Base-by-base conservation (phyloP, 2,329 filamentous ascomycete species). In the Ceratocystis smalleyi region DNA sequence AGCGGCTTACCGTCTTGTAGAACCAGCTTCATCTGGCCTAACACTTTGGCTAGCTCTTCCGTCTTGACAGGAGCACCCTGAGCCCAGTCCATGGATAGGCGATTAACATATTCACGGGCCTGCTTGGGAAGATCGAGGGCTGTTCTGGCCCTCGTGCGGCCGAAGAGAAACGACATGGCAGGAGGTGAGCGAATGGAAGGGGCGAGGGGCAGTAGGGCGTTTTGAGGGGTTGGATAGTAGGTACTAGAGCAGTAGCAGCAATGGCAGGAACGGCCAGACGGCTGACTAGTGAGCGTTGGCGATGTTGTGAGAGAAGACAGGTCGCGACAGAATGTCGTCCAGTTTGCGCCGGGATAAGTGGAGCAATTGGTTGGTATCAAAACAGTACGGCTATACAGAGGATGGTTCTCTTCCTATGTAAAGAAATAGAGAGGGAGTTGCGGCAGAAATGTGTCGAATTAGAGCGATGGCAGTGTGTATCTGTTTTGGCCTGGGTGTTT, bases 21-120 rank as follows among this genome's bases (percentile, higher is more conserved):
- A 66, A 94, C 84, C 68, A 91, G 78, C 75, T 97, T 97, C 86
- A 97, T 95, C 74, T 95, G 89, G 62, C 82, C 81, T 68, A 99
- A 81, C 69, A 91, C 86, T 72, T 90, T 89, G 60, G 89, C 87
- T 68, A 95, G 80, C 72, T 96, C 91, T 72, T 97, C 92, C 67
- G 86, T 82, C 91, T 96, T 67, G 22, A 65, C 61, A 30, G 64
- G 49, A 32, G 51, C 62, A 49, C 55, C 63, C 30, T 70, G 61
- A 45, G 24, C 60, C 61, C 27, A 72, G 64, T 65, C 70, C 55
- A 54, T 70, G 65, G 65, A 67, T 64, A 54, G 68, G 67, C 66
- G 69, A 35, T 61, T 62, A 27, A 68, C 61, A 59, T 66, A 61
- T 47, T 67, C 67, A 32, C 35, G 64, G 55, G 81, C 81, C 71